These are phyloP conservation scores for Paraurostyla sp. DNA, from an alignment of 73 alveolate species.

Conservation along the genomic window DNA sequence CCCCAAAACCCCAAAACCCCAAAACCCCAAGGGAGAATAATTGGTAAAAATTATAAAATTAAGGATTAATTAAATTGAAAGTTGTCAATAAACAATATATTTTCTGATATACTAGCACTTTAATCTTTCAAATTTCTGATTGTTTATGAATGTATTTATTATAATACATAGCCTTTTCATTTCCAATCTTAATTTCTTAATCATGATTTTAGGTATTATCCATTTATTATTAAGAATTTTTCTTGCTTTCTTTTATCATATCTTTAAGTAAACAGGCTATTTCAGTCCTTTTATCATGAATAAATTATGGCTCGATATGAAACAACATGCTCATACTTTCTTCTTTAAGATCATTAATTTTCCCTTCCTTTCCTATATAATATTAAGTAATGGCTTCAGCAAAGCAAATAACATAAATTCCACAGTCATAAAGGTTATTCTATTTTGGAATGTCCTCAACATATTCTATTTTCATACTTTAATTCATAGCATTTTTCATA, in stretches of 20 bases:
- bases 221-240: too few species aligned
- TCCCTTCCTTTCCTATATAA: slow-evolving; percentile 1
- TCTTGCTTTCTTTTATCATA: neutral
- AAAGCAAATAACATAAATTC: slow-evolving; percentile 7
- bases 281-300: neutral
- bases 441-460: slow-evolving; percentile 19
- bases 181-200: too few species aligned
- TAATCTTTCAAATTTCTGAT: too few species aligned
- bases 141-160: too few species aligned
- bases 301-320: neutral
- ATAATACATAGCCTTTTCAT: too few species aligned
- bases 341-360: neutral
- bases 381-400: neutral
- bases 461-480: slow-evolving; percentile 2
- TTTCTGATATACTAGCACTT: too few species aligned
- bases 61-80: neutral
- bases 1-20: too few species aligned
- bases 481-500: neutral
- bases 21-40: too few species aligned
- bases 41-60: neutral
- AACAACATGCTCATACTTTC: neutral
- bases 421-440: slow-evolving; percentile 16
- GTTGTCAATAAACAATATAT: too few species aligned
- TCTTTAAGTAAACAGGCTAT: neutral
- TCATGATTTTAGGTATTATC: too few species aligned